These are phyloP conservation scores for Aspergillus nanangensis DNA, from an alignment of 495 filamentous ascomycete genomes.

Conservation along the genomic window DNA sequence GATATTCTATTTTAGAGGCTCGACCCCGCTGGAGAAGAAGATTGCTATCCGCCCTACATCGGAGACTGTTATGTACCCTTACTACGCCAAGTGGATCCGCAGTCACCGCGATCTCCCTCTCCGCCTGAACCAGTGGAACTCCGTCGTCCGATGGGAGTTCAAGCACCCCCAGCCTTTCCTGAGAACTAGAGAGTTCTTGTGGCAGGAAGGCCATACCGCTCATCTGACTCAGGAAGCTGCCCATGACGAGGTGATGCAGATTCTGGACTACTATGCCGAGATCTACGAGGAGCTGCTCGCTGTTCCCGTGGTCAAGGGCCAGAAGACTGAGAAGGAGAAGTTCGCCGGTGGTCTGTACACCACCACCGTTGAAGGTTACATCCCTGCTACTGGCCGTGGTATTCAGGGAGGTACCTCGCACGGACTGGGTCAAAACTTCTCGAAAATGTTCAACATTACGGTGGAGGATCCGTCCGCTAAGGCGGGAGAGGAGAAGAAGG, in stretches of 20 bases:
- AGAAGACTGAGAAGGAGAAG: constrained; percentile 88
- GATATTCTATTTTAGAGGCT: too few species aligned
- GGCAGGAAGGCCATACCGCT: constrained; percentile 98
- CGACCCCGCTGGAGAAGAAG: constrained; percentile 86
- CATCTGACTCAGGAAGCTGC: constrained; percentile 77
- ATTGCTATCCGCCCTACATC: constrained; percentile 95
- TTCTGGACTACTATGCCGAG: constrained; percentile 86
- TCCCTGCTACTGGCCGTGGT: constrained; percentile 87
- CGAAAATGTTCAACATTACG: constrained; percentile 96
- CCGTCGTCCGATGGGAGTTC: constrained; percentile 96
- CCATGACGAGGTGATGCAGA: constrained; percentile 79
- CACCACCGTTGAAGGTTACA: constrained; percentile 85
- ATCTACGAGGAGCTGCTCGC: constrained; percentile 92
- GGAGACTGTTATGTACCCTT: constrained; percentile 91
- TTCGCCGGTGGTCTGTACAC: constrained; percentile 96
- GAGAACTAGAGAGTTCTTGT: constrained; percentile 88
- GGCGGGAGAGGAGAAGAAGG: constrained; percentile 64
- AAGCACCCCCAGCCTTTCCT: constrained; percentile 96
- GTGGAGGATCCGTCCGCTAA: constrained; percentile 85
- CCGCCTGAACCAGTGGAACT: constrained; percentile 96
- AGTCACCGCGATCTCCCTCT: constrained; percentile 91
- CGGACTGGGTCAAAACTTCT: constrained; percentile 94
- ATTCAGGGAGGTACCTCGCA: constrained; percentile 96
- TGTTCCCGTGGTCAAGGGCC: constrained; percentile 85
- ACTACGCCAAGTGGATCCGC: constrained; percentile 96